A percentile compares a stretch with the other conserved stretches of the same genome.
Evolutionary conservation across 2,329 filamentous ascomycete species (phyloP).

Genomic region (Nemania serpens): DNA sequence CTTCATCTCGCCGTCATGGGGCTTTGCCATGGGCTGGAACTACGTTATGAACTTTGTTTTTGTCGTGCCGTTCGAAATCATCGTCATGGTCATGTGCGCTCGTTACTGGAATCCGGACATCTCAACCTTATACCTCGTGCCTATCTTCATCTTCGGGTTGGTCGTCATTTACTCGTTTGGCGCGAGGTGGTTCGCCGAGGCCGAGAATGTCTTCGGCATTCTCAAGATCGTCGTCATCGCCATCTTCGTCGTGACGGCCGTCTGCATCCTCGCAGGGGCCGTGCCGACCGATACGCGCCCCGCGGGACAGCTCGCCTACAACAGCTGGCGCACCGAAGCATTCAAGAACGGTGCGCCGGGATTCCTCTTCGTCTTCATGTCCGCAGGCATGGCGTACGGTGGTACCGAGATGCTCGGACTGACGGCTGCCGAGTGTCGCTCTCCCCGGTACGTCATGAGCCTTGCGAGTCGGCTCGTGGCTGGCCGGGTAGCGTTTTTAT

Average conservation of each 20-base stretch:
- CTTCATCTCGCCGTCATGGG: slow-evolving; percentile 46
- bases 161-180: slow-evolving; percentile 51
- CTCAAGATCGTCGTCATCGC: slow-evolving; percentile 57
- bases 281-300: slow-evolving; percentile 50
- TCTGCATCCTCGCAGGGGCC: slow-evolving; percentile 56
- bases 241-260: slow-evolving; percentile 61
- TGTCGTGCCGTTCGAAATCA: slow-evolving; percentile 46
- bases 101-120: slow-evolving; percentile 38
- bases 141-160: slow-evolving; percentile 47
- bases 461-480: slow-evolving; percentile 48
- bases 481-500: slow-evolving; percentile 46
- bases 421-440: slow-evolving; percentile 48
- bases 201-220: slow-evolving; percentile 57
- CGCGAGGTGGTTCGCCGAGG: slow-evolving; percentile 51
- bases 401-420: slow-evolving; percentile 53
- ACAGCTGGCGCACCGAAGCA: slow-evolving; percentile 56
- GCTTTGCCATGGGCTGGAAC: slow-evolving; percentile 49
- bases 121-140: slow-evolving; percentile 40
- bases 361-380: slow-evolving; percentile 50
- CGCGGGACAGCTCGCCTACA: slow-evolving; percentile 51
- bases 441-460: slow-evolving; percentile 45
- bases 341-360: slow-evolving; percentile 49
- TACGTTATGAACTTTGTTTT: slow-evolving; percentile 45
- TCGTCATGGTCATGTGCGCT: slow-evolving; percentile 42
- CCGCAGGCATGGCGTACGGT: slow-evolving; percentile 50